phyloP scores from a whole-genome alignment of 768 basidiomycete species.

The Trametes meyenii region DNA sequence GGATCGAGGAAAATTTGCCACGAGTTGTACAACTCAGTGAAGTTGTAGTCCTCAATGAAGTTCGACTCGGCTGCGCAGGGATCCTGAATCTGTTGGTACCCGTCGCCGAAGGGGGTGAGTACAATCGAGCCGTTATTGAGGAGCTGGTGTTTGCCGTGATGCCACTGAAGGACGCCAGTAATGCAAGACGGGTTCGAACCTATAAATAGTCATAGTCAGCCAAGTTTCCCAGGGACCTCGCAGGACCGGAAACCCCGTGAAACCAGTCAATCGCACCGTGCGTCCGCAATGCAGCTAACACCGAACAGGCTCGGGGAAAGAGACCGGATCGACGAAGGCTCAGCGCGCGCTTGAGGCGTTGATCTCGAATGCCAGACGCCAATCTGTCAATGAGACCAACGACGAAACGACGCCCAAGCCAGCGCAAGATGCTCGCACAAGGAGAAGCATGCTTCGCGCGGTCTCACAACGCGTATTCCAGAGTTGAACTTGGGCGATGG shows the following conservation, averaged over 20 bases:
- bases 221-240: not conserved
- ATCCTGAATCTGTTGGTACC: slow-evolving; percentile 93
- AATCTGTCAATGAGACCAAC: not conserved
- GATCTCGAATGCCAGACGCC: not conserved
- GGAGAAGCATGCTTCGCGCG: no score
- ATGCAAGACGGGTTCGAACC: slow-evolving; percentile 88
- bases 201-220: slow-evolving; percentile 32
- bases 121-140: slow-evolving; percentile 79
- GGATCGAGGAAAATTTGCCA: slow-evolving; percentile 81
- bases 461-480: no score
- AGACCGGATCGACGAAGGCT: no score
- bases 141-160: slow-evolving; percentile 77
- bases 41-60: slow-evolving; percentile 83
- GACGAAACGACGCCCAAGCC: not conserved
- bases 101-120: slow-evolving; percentile 78
- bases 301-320: no score
- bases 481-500: no score
- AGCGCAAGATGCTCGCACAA: no score
- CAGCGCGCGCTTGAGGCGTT: not conserved
- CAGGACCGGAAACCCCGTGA: no score
- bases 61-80: slow-evolving; percentile 89
- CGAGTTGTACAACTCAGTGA: slow-evolving; percentile 60
- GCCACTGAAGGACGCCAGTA: slow-evolving; percentile 85
- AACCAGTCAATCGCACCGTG: no score
- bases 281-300: no score